Conservation (phyloP, 2,329 filamentous ascomycete species). For the Colletotrichum chrysophilum region DNA sequence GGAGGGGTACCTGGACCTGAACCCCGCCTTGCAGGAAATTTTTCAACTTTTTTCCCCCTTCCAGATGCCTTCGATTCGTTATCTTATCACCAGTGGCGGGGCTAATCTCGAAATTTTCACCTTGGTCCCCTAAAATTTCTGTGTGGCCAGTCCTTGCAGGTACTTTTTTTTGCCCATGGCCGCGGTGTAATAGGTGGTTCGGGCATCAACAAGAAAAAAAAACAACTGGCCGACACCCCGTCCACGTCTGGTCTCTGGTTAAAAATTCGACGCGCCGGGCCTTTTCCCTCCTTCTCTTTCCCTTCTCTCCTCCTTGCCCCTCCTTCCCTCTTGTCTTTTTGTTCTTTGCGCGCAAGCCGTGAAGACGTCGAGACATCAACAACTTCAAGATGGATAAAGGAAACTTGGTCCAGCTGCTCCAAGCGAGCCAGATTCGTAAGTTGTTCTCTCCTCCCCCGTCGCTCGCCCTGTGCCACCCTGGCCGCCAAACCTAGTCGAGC, state of each 20-base stretch:
- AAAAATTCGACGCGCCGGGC: conserved; percentile 13
- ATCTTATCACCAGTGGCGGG: conserved; percentile 22
- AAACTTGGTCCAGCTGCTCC: conserved; percentile 84
- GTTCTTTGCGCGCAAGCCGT: conserved; percentile 3
- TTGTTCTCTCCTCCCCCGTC: conserved; percentile 28
- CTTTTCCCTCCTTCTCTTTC: conserved; percentile 16
- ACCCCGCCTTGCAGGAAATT: conserved; percentile 21
- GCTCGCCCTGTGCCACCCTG: conserved; percentile 13
- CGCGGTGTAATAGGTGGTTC: conserved; percentile 11
- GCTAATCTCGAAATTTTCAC: conserved; percentile 23
- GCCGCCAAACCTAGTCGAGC: conserved; percentile 11
- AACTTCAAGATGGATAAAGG: conserved; percentile 54
- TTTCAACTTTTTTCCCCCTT: neutral
- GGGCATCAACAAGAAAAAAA: conserved; percentile 18
- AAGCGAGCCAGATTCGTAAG: conserved; percentile 87
- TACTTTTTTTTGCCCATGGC: neutral
- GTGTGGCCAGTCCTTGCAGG: conserved; percentile 3
- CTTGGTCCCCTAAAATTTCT: conserved; percentile 19
- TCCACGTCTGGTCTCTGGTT: conserved; percentile 1
- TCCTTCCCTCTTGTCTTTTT: neutral
- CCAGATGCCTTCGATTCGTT: neutral
- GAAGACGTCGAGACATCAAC: conserved; percentile 16
- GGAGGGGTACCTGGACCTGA: conserved; percentile 11
- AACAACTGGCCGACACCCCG: conserved; percentile 7
- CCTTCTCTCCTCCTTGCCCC: conserved; percentile 4